A percentile compares a stretch with the other conserved stretches of the same genome.
Conservation (phyloP, 805 yeast species). For the Lipomyces chichibuensis region DNA sequence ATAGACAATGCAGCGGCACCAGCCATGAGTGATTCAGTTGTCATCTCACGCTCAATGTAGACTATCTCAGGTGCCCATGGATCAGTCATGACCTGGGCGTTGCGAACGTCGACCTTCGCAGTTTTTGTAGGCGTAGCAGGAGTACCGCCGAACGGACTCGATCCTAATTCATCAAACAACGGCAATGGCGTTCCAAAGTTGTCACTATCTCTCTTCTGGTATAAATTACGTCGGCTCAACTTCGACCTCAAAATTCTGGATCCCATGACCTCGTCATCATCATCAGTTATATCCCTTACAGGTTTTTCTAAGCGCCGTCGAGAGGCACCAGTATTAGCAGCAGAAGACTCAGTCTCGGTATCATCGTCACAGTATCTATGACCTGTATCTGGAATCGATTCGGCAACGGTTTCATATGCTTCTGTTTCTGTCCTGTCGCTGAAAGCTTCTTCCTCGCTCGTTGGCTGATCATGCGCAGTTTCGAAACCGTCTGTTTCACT, state of each 20-base stretch:
- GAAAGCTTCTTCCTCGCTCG: constrained; percentile 38
- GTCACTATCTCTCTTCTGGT: constrained; percentile 27
- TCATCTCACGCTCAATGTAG: not conserved
- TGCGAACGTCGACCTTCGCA: not conserved
- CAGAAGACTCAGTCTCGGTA: constrained; percentile 42
- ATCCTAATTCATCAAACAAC: constrained; percentile 28
- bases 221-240: constrained; percentile 1
- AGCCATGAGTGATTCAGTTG: constrained; percentile 17
- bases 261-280: constrained; percentile 30
- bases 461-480: constrained; percentile 37
- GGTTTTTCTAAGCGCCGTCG: not conserved
- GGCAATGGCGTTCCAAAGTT: constrained; percentile 31
- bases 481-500: constrained; percentile 38
- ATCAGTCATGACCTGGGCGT: constrained; percentile 24
- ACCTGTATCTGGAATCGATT: constrained; percentile 35
- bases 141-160: constrained; percentile 19
- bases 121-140: constrained; percentile 16
- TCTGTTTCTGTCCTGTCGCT: constrained; percentile 23
- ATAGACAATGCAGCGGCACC: constrained; percentile 26
- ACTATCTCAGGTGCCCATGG: constrained; percentile 21
- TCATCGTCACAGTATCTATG: constrained; percentile 37
- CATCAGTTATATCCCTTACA: constrained; percentile 19
- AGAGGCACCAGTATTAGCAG: not conserved
- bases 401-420: constrained; percentile 39
- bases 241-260: constrained; percentile 13